phyloP scores from a whole-genome alignment of 139 green algal genomes.

The Choricystis sp. region DNA sequence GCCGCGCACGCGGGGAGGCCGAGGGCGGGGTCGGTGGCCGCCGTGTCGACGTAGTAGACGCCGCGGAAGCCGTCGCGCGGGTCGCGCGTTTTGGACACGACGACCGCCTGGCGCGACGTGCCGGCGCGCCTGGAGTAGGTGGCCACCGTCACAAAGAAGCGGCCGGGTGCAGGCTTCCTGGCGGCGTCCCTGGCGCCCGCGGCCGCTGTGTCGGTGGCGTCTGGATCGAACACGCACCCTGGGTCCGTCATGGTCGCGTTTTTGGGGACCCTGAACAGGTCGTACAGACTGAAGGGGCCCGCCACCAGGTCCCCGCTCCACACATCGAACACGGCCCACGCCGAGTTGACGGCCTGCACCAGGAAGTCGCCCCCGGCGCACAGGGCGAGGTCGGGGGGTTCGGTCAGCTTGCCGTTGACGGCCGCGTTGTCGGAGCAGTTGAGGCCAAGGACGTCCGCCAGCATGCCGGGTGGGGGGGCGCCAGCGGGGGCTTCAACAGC shows the following conservation, averaged over 20 bases:
- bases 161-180: too few species aligned
- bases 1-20: not conserved
- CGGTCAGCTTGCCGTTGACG: not conserved
- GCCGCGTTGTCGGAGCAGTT: not conserved
- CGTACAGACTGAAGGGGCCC: not conserved
- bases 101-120: not conserved
- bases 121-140: not conserved
- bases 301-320: not conserved
- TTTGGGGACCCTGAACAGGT: not conserved
- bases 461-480: not conserved
- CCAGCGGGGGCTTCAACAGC: too few species aligned
- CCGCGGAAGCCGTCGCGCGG: not conserved
- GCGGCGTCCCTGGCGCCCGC: too few species aligned
- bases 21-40: not conserved
- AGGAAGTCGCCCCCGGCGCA: not conserved
- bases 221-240: not conserved
- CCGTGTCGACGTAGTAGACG: not conserved
- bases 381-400: not conserved
- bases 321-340: not conserved
- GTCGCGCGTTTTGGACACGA: not conserved
- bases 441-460: not conserved
- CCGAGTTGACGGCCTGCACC: not conserved
- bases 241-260: not conserved
- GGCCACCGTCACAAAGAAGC: not conserved
- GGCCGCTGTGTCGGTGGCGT: too few species aligned